Base-by-base conservation (phyloP, 116 monocot species). In the Posidonia oceanica region DNA sequence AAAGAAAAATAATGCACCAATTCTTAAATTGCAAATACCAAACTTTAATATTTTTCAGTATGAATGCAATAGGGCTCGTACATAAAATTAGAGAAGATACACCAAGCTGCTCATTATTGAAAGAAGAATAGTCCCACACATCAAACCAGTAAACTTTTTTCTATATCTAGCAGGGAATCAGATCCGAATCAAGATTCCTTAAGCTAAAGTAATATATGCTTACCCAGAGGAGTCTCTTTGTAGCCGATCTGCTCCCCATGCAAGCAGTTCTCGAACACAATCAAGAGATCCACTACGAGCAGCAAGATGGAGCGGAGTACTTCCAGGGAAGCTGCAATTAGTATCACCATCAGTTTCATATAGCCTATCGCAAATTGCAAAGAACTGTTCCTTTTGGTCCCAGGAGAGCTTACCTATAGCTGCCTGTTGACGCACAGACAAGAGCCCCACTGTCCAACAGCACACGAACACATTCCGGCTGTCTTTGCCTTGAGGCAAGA, bases 221-320 rank as follows among this genome's bases (percentile, higher is more conserved):
- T 61, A 94, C 94, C 90, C 94, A 69, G 82, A 80, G 51, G 84
- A 76, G 78, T 90, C 94, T 67, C 76, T 83, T 61, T 86, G 88
- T 67, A 90, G 90, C 48, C 90, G 77, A 80, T 94, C 84, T 39
- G 88, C 88, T 38, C 94, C 91, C 90, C 88, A 88, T 41, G 88
- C 80, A 8, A 94, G 94, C 80, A 94, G 79, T 61, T 85, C 79
- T 36, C 94, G 75, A 54, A 94, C 75, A 54, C 80, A 90, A 41
- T 94, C 94, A 70, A 94, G 61, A 73, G 78, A 85, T 14, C 94
- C 94, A 4, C 88, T 74, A 4, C 82, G 85, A 73, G 94, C 90
- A 4, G 94, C 94, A 76, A 91, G 72, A 69, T 96, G 96, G 17
- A 96, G 85, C 13, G 91, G 85, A 4, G 91, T 89, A 76, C 91